Conservation (phyloP, 176 grass and related monocot species). For the Oryza meridionalis region DNA sequence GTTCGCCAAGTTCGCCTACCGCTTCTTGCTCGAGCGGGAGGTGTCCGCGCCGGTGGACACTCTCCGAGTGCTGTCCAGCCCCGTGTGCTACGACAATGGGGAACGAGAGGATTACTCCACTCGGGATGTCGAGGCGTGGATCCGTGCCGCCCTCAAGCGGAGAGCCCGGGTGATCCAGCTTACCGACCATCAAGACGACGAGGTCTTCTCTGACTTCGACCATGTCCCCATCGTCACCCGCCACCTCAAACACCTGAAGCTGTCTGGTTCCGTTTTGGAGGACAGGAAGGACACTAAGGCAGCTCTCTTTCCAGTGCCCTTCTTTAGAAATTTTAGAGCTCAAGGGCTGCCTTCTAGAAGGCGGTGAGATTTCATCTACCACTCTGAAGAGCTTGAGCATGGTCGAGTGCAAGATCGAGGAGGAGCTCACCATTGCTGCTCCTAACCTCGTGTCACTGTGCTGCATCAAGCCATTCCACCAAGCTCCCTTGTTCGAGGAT, state of each 20-base stretch:
- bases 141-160: not conserved
- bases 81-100: no score
- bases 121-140: not conserved
- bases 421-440: no score
- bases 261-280: not conserved
- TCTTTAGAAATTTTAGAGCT: no score
- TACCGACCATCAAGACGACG: not conserved
- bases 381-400: no score
- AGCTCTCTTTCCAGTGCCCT: no score
- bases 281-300: not conserved
- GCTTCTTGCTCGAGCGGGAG: not conserved
- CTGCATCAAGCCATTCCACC: no score
- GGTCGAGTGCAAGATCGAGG: no score
- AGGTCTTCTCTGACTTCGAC: not conserved
- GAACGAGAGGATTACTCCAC: no score
- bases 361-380: no score
- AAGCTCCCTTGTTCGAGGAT: no score
- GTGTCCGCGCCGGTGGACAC: not conserved
- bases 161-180: not conserved
- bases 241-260: slow-evolving; percentile 7
- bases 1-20: not conserved
- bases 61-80: not conserved
- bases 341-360: no score
- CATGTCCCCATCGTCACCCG: not conserved
- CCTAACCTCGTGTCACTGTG: no score